Evolutionary conservation across 2,329 filamentous ascomycete genomes (phyloP).

Genomic region (Botrytis elliptica): DNA sequence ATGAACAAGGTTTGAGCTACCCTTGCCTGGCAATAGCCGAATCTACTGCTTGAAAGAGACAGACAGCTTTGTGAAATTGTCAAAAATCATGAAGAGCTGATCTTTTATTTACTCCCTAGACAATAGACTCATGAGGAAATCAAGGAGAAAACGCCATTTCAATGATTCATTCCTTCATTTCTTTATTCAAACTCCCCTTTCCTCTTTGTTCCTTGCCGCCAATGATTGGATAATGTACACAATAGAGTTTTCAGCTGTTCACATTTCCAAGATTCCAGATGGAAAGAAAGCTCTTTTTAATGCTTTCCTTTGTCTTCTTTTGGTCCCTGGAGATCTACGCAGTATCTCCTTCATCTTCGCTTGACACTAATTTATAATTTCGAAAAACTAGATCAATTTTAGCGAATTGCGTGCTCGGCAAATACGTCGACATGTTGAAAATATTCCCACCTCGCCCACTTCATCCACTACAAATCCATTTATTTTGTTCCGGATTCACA

Average conservation of each 20-base stretch:
- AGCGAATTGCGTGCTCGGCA: conserved; percentile 16
- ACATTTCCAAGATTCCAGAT: not conserved
- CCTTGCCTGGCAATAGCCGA: not conserved
- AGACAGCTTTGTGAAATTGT: not conserved
- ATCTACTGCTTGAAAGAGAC: not conserved
- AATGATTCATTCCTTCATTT: not conserved
- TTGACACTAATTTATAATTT: not conserved
- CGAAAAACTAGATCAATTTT: not conserved
- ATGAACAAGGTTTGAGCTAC: not conserved
- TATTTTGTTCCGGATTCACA: not conserved
- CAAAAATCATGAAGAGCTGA: not conserved
- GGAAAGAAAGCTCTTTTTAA: not conserved
- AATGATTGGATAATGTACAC: not conserved
- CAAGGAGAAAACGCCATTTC: not conserved
- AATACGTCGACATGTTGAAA: conserved; percentile 3
- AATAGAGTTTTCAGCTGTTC: not conserved
- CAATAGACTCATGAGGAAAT: not conserved
- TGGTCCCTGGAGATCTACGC: not conserved
- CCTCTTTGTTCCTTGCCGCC: not conserved
- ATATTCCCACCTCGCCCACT: not conserved
- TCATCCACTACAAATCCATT: not conserved
- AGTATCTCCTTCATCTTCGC: not conserved
- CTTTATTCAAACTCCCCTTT: not conserved
- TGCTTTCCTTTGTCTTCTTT: not conserved
- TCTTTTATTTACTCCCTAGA: not conserved